Conservation (phyloP, 495 filamentous ascomycete genomes). For the Aspergillus kassunensis region DNA sequence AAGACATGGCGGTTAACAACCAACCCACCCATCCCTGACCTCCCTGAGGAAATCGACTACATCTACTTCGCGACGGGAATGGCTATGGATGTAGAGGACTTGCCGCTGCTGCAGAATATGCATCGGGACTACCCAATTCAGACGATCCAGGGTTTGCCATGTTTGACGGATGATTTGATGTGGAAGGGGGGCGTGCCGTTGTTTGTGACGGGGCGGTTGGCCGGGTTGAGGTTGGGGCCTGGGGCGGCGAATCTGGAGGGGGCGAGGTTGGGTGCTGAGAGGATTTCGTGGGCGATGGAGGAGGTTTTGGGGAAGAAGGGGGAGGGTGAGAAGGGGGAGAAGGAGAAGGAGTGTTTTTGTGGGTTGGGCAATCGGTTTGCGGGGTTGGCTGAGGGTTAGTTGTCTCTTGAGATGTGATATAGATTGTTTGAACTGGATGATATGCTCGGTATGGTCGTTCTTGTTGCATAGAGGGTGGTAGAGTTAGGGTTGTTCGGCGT, state of each 20-base stretch:
- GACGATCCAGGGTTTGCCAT: slow-evolving; percentile 51
- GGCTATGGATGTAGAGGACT: slow-evolving; percentile 43
- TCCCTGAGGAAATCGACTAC: slow-evolving; percentile 57
- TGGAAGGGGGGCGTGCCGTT: slow-evolving; percentile 58
- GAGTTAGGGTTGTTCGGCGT: no score
- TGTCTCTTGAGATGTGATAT: no score
- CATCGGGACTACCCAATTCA: slow-evolving; percentile 50
- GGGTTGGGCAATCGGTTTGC: slow-evolving; percentile 28
- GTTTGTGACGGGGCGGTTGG: slow-evolving; percentile 58
- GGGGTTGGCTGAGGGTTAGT: background rate
- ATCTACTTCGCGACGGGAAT: slow-evolving; percentile 63
- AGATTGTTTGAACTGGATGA: no score
- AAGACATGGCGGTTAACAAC: slow-evolving; percentile 49
- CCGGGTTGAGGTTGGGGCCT: slow-evolving; percentile 54
- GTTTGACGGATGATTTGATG: slow-evolving; percentile 59
- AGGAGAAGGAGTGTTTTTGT: slow-evolving; percentile 25
- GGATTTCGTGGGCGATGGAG: slow-evolving; percentile 57
- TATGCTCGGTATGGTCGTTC: no score
- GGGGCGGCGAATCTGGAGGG: slow-evolving; percentile 60
- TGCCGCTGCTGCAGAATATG: slow-evolving; percentile 49
- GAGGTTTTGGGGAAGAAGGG: slow-evolving; percentile 36
- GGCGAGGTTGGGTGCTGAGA: slow-evolving; percentile 58
- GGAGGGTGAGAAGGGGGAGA: slow-evolving; percentile 7
- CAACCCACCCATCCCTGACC: slow-evolving; percentile 42
- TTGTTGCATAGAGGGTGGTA: no score